These are phyloP conservation scores for Aurinia saxatilis DNA, from an alignment of 345 rosid genomes.

Conservation along the genomic window DNA sequence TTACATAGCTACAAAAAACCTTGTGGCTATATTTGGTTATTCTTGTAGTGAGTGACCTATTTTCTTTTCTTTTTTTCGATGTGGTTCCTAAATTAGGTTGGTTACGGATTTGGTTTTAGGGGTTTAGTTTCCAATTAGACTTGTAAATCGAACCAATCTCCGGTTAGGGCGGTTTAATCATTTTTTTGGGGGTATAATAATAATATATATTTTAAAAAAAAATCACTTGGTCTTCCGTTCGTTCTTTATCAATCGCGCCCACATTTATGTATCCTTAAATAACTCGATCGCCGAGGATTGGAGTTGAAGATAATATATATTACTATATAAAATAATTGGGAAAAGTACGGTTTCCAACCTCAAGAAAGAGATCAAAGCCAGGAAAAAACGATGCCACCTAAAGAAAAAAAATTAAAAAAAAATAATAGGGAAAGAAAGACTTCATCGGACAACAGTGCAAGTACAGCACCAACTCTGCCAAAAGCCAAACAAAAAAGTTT, in stretches of 20 bases:
- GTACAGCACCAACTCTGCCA: slow-evolving; percentile 23
- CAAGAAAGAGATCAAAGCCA: slow-evolving; percentile 13
- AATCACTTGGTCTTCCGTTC: not conserved
- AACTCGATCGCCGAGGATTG: not conserved
- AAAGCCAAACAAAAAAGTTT: slow-evolving; percentile 7
- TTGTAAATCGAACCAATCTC: no score
- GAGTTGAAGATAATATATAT: slow-evolving; percentile 8
- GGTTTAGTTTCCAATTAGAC: no score
- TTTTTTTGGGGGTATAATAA: no score
- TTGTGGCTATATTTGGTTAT: no score
- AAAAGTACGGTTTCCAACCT: slow-evolving; percentile 6
- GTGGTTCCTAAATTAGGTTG: no score
- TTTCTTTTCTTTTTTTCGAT: no score
- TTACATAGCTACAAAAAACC: no score
- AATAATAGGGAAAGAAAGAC: no score
- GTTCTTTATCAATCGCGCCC: not conserved
- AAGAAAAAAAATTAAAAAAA: not conserved
- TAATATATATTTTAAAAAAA: no score
- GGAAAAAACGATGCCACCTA: not conserved
- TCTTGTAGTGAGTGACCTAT: no score
- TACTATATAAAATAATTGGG: not conserved
- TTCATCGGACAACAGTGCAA: slow-evolving; percentile 21
- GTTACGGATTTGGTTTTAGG: no score
- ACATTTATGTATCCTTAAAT: not conserved
- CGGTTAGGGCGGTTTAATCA: no score